phyloP scores from a whole-genome alignment of 2,329 filamentous ascomycete genomes.

The Xylariaceae sp. region DNA sequence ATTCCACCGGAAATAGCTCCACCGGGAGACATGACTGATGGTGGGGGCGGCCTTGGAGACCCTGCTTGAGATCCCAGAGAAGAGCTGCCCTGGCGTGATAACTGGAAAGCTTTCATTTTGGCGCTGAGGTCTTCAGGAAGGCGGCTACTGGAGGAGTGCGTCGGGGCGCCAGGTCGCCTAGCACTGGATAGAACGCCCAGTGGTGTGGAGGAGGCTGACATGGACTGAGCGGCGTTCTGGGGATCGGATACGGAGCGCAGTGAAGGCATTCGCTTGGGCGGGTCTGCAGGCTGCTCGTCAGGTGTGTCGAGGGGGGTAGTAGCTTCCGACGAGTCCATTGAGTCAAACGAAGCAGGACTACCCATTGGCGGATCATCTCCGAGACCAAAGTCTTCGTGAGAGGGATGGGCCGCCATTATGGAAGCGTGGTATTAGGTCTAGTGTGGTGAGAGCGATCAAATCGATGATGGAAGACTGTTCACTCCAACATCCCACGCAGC shows the following conservation, averaged over 20 bases:
- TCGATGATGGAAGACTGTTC: too few species aligned
- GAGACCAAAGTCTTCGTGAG: conserved; percentile 32
- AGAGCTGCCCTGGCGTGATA: conserved; percentile 42
- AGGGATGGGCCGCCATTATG: conserved; percentile 34
- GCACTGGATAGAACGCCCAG: conserved; percentile 70
- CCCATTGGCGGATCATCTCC: conserved; percentile 32
- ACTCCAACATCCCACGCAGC: too few species aligned
- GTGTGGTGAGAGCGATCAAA: background rate
- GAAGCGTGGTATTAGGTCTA: background rate
- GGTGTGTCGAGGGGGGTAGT: conserved; percentile 45
- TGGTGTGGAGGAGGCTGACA: conserved; percentile 81
- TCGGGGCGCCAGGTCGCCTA: conserved; percentile 46
- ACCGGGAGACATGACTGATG: conserved; percentile 26
- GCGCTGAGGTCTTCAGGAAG: conserved; percentile 43
- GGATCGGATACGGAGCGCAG: conserved; percentile 59
- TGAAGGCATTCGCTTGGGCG: conserved; percentile 52
- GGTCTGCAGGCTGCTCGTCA: conserved; percentile 30
- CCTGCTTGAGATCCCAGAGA: conserved; percentile 25
- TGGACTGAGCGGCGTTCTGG: conserved; percentile 44
- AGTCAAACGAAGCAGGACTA: conserved; percentile 42
- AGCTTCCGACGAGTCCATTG: conserved; percentile 44
- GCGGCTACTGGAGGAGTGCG: conserved; percentile 39
- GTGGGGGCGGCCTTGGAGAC: conserved; percentile 29
- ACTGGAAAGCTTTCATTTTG: conserved; percentile 44
- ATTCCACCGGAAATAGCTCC: conserved; percentile 30